Conservation (phyloP, 192 early-diverging fungal species). For the Entomortierella chlamydospora region DNA sequence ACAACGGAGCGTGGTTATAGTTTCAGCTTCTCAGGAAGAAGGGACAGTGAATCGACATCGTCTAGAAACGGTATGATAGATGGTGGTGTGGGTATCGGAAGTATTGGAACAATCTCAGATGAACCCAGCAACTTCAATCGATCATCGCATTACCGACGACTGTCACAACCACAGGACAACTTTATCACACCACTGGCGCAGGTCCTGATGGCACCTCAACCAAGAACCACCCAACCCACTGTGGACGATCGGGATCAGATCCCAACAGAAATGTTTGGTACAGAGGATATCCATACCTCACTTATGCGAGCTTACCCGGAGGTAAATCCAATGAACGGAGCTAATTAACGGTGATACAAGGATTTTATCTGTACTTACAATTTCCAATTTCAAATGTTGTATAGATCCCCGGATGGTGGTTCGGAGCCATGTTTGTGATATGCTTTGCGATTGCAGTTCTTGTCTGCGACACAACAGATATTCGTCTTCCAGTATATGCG, state of each 20-base stretch:
- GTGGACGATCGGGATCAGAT: conserved; percentile 34
- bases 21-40: neutral
- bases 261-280: conserved; percentile 51
- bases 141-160: conserved; percentile 23
- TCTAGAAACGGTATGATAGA: neutral
- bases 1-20: neutral
- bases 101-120: conserved; percentile 1
- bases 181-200: neutral
- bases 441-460: conserved; percentile 54
- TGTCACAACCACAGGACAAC: conserved; percentile 8
- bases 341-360: too few relatives aligned
- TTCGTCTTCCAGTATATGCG: conserved; percentile 61
- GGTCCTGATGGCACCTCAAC: conserved; percentile 8
- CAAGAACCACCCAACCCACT: neutral
- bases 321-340: conserved; percentile 1
- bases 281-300: conserved; percentile 40
- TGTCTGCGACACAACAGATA: conserved; percentile 34
- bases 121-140: conserved; percentile 2
- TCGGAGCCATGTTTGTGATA: conserved; percentile 56
- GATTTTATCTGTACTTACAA: too few relatives aligned
- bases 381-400: conserved; percentile 11
- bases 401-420: conserved; percentile 69
- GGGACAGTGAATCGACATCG: conserved; percentile 21
- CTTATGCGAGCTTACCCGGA: conserved; percentile 42
- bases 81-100: conserved; percentile 1